Conservation (phyloP, 352 stramenopile genomes). For the Pythium vanterpoolii region DNA sequence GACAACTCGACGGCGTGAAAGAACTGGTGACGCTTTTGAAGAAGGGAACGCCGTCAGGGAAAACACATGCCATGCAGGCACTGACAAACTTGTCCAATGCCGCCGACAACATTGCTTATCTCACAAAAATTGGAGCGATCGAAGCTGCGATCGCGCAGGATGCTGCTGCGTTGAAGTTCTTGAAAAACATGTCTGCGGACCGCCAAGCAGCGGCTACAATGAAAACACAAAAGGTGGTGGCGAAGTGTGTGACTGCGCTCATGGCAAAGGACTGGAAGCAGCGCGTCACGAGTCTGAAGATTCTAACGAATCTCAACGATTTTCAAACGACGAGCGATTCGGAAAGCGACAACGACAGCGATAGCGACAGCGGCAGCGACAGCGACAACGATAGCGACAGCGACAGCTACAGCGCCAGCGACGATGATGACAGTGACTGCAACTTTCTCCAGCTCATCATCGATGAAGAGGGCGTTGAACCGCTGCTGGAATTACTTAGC, state of each 20-base stretch:
- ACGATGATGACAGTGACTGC: no score
- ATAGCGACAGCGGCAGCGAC: neutral
- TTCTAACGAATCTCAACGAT: no score
- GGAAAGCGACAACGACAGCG: neutral
- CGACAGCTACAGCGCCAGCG: no score
- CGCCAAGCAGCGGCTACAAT: neutral
- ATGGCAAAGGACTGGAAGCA: neutral
- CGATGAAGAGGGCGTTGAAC: no score
- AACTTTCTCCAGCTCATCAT: no score
- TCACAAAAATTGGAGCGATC: constrained; percentile 1
- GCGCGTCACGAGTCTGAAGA: no score
- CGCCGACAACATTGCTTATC: neutral
- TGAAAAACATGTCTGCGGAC: neutral
- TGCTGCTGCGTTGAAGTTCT: neutral
- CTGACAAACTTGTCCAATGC: neutral
- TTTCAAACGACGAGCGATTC: no score
- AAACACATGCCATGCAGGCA: neutral
- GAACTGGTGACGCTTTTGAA: neutral
- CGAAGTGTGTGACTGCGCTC: neutral
- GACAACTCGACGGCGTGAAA: neutral
- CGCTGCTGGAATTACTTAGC: no score
- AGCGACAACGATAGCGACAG: neutral
- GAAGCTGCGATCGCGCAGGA: neutral
- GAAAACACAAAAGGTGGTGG: neutral
- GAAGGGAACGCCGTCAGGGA: neutral